Evolutionary conservation across 2,329 filamentous ascomycete species (phyloP).

Genomic region (Tricladium varicosporioides): DNA sequence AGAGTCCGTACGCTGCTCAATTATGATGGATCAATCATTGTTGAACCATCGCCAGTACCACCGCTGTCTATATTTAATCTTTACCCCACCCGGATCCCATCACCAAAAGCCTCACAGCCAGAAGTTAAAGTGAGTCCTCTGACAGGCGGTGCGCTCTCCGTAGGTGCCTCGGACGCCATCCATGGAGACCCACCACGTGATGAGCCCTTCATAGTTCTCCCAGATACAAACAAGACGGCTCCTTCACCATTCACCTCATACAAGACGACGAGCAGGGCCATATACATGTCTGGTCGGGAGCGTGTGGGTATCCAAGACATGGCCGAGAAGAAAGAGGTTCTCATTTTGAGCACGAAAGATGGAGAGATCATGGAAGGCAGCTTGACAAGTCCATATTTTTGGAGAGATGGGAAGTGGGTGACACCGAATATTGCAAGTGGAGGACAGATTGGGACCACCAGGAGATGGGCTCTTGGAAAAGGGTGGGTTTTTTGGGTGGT

Average conservation of each 20-base stretch:
- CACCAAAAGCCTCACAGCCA: slow-evolving; percentile 35
- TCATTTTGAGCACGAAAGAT: slow-evolving; percentile 62
- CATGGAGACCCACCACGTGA: slow-evolving; percentile 25
- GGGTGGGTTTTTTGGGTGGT: slow-evolving; percentile 41
- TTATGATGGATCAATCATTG: slow-evolving; percentile 45
- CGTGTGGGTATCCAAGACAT: slow-evolving; percentile 53
- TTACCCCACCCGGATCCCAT: slow-evolving; percentile 55
- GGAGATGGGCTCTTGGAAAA: slow-evolving; percentile 76
- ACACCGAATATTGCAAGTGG: slow-evolving; percentile 77
- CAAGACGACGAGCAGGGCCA: slow-evolving; percentile 75
- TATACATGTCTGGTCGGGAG: slow-evolving; percentile 69
- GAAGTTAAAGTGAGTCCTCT: slow-evolving; percentile 23
- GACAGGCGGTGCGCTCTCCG: slow-evolving; percentile 28
- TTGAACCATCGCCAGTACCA: slow-evolving; percentile 40
- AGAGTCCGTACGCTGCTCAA: slow-evolving; percentile 56
- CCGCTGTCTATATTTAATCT: slow-evolving; percentile 49
- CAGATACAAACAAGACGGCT: slow-evolving; percentile 51
- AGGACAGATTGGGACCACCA: slow-evolving; percentile 78
- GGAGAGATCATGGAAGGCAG: slow-evolving; percentile 81
- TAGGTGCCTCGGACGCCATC: slow-evolving; percentile 22
- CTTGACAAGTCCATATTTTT: slow-evolving; percentile 80
- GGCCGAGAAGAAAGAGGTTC: slow-evolving; percentile 63
- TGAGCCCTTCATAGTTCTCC: slow-evolving; percentile 44
- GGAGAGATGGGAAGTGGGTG: slow-evolving; percentile 69
- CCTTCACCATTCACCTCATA: slow-evolving; percentile 71